These are phyloP conservation scores for Eudorina sp. DNA, from an alignment of 139 green algal genomes.

Conservation along the genomic window DNA sequence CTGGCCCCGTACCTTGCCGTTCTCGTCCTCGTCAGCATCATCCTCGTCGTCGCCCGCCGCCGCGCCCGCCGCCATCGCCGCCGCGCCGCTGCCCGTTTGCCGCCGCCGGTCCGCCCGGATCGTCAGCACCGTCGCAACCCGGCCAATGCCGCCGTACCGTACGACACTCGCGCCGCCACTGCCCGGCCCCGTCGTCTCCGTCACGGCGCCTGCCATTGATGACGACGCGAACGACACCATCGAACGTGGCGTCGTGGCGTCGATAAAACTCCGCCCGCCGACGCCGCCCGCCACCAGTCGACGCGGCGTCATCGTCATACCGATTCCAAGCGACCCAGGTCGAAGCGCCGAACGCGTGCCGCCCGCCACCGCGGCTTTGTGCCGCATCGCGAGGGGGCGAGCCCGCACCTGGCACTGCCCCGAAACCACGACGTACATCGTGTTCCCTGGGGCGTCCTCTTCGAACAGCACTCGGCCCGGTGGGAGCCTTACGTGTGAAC, in stretches of 20 bases:
- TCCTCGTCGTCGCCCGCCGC: not conserved
- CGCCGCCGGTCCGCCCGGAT: not conserved
- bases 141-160: not conserved
- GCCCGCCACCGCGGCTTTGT: not conserved
- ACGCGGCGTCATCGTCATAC: not conserved
- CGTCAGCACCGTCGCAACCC: constrained; percentile 11
- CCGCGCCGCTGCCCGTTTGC: not conserved
- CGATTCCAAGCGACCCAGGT: not conserved
- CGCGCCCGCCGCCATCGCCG: not conserved
- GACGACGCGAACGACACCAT: not conserved
- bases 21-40: not conserved
- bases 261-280: not conserved
- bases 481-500: constrained; percentile 26
- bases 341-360: not conserved
- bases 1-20: not conserved
- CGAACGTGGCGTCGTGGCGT: not conserved
- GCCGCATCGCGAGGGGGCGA: not conserved
- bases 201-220: not conserved
- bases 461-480: constrained; percentile 46
- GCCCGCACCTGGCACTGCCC: constrained; percentile 50
- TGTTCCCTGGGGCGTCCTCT: constrained; percentile 39
- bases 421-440: constrained; percentile 46
- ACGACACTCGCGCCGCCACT: not conserved
- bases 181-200: not conserved
- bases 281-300: not conserved